Conservation (phyloP, 2,329 filamentous ascomycete species). For the Xylariales sp. region DNA sequence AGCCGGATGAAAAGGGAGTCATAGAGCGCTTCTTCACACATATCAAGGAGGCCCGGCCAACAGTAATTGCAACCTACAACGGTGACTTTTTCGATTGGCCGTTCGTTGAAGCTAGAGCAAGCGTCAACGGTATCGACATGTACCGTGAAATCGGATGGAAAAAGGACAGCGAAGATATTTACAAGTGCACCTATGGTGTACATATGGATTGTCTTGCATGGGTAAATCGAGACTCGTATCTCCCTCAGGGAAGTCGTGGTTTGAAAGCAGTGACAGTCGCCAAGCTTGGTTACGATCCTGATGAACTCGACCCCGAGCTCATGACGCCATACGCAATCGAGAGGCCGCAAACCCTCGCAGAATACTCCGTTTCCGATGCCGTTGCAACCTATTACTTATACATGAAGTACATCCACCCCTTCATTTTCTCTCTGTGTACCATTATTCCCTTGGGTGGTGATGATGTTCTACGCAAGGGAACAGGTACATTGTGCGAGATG, state of each 20-base stretch:
- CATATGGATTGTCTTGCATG: slow-evolving; percentile 99
- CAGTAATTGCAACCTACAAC: slow-evolving; percentile 99
- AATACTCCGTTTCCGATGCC: slow-evolving; percentile 98
- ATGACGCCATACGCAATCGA: slow-evolving; percentile 94
- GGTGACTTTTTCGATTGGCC: slow-evolving; percentile 99
- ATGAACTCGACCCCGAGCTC: slow-evolving; percentile 93
- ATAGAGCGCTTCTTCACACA: slow-evolving; percentile 93
- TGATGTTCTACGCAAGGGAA: slow-evolving; percentile 90
- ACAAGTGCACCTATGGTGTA: slow-evolving; percentile 91
- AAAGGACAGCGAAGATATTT: slow-evolving; percentile 93
- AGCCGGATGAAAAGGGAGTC: slow-evolving; percentile 83
- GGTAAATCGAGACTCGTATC: slow-evolving; percentile 97
- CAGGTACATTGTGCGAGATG: slow-evolving; percentile 99
- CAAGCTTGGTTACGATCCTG: slow-evolving; percentile 96
- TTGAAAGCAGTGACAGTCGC: slow-evolving; percentile 96
- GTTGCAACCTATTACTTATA: slow-evolving; percentile 98
- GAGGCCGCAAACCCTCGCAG: slow-evolving; percentile 86
- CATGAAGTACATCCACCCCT: slow-evolving; percentile 99
- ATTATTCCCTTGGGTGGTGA: slow-evolving; percentile 92
- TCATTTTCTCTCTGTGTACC: slow-evolving; percentile 97
- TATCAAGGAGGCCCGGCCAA: slow-evolving; percentile 90
- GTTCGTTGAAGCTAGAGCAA: slow-evolving; percentile 90
- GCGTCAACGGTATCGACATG: slow-evolving; percentile 96
- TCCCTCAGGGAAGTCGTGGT: slow-evolving; percentile 94
- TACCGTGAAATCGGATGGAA: slow-evolving; percentile 97